These are phyloP conservation scores for Eremochloa ophiuroides DNA, from an alignment of 176 grass and related monocot genomes.

Conservation along the genomic window DNA sequence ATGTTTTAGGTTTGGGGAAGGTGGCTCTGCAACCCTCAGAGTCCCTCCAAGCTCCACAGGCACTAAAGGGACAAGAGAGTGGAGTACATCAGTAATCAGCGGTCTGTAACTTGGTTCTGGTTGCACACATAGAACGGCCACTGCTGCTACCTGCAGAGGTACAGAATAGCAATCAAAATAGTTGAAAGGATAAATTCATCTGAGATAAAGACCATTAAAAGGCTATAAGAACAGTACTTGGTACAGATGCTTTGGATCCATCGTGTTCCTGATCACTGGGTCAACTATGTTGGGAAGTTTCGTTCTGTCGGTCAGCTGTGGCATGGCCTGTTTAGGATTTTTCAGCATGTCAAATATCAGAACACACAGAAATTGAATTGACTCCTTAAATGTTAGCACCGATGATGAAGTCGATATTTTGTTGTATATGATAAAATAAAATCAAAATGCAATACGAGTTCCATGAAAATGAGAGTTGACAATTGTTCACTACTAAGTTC, in stretches of 20 bases:
- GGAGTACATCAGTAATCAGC: constrained; percentile 90
- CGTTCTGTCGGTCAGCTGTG: constrained; percentile 89
- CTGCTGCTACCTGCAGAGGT: constrained; percentile 78
- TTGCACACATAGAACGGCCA: constrained; percentile 87
- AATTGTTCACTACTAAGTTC: background rate
- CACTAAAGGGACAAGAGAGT: constrained; percentile 92
- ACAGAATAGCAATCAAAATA: background rate
- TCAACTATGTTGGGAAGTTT: constrained; percentile 92
- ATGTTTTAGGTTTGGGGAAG: constrained; percentile 31
- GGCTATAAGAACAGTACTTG: constrained; percentile 49
- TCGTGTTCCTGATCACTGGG: constrained; percentile 84
- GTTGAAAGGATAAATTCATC: background rate
- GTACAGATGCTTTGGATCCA: constrained; percentile 95
- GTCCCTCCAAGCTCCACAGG: constrained; percentile 82
- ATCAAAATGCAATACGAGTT: background rate
- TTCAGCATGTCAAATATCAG: constrained; percentile 22
- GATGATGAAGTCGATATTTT: background rate
- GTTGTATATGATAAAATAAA: background rate
- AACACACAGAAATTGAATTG: background rate
- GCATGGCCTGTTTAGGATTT: constrained; percentile 70
- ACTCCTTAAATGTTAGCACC: background rate
- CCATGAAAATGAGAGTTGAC: background rate
- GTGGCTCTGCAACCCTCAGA: constrained; percentile 49
- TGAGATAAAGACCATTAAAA: background rate
- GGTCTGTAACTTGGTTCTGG: constrained; percentile 96